Evolutionary conservation across 2,329 filamentous ascomycete genomes (phyloP).

Genomic region (Scolecobasidium constrictum): DNA sequence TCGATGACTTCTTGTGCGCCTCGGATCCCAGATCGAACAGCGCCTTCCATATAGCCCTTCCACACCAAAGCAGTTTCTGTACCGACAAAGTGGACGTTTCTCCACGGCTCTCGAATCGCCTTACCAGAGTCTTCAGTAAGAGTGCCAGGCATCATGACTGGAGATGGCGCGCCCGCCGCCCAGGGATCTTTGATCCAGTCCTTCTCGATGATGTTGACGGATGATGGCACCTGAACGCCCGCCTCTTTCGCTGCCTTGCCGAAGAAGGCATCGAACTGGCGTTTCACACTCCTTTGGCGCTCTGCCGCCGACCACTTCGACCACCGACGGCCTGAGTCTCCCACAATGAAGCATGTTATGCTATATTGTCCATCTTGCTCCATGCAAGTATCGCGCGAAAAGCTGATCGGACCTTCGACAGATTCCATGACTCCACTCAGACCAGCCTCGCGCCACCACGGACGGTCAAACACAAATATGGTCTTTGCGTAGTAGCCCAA

Average conservation of each 20-base stretch:
- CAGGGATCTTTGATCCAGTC: constrained; percentile 4
- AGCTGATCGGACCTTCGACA: constrained; percentile 33
- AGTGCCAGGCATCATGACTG: background rate
- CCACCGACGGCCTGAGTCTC: constrained; percentile 27
- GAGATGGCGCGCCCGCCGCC: background rate
- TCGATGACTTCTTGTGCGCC: constrained; percentile 6
- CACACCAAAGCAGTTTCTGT: constrained; percentile 8
- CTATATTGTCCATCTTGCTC: constrained; percentile 17
- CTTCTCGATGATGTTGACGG: background rate
- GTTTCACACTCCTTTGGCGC: background rate
- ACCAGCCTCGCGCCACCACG: constrained; percentile 36
- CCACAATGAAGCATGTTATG: constrained; percentile 33
- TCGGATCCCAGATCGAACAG: constrained; percentile 7
- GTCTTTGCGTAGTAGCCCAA: constrained; percentile 43
- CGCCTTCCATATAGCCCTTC: constrained; percentile 10
- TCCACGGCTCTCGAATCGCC: background rate
- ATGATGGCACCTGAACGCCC: background rate
- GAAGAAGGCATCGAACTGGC: background rate
- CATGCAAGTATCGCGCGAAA: constrained; percentile 35
- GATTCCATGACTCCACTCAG: constrained; percentile 37
- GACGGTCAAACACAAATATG: constrained; percentile 33
- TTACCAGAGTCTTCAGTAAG: constrained; percentile 1
- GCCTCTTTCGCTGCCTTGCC: background rate
- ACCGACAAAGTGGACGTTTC: constrained; percentile 8
- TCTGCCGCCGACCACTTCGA: constrained; percentile 3